Evolutionary conservation across 495 filamentous ascomycete genomes (phyloP).

Genomic region (Podospora pseudoanserina): DNA sequence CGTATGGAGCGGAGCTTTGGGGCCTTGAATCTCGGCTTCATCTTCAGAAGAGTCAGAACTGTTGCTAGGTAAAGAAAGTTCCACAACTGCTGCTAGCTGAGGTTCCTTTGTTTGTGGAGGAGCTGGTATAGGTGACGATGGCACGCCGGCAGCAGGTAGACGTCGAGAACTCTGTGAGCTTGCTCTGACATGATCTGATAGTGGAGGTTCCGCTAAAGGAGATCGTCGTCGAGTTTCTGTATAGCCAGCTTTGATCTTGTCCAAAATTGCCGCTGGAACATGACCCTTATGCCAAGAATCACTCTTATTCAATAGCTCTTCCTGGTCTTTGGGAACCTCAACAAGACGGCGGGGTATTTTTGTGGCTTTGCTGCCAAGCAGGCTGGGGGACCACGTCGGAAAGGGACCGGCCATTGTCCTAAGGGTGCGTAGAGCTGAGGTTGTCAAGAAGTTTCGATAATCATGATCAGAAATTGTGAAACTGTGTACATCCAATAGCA

Average conservation of each 20-base stretch:
- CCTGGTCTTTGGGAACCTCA: neutral
- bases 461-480: neutral
- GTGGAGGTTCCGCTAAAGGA: neutral
- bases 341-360: constrained; percentile 2
- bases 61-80: neutral
- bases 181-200: neutral
- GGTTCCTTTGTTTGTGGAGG: neutral
- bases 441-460: neutral
- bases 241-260: neutral
- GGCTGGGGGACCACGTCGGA: neutral
- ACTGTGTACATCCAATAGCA: neutral
- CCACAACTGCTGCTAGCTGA: neutral
- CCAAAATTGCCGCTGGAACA: neutral
- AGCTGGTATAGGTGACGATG: neutral
- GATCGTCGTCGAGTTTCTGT: neutral
- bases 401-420: neutral
- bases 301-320: neutral
- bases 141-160: neutral
- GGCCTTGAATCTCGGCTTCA: neutral
- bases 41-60: neutral
- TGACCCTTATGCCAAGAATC: neutral
- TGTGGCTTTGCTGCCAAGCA: neutral
- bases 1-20: neutral
- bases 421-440: neutral
- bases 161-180: neutral